Base-by-base conservation (phyloP, 2,329 filamentous ascomycete genomes). In the Arthrobotrys musiformis region DNA sequence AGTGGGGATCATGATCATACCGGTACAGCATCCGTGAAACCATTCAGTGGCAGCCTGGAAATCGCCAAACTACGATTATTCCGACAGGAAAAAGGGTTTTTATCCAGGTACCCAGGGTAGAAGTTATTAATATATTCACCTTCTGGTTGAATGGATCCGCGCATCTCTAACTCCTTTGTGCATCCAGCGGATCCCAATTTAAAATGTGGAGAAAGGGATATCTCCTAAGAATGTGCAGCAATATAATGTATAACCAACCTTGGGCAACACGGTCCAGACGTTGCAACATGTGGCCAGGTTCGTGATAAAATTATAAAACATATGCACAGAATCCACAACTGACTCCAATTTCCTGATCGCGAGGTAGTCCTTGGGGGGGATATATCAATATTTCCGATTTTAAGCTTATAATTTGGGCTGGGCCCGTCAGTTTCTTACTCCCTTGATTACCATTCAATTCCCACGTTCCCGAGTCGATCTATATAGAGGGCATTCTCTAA, bases 181-280 rank as follows among this genome's bases (percentile, higher is more conserved):
- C 22, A 24, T 11, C 17, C 46, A n/a, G 50, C 30, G 50, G 50
- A 56, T 56, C 61, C 22, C 13, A 69, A 44, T 69, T 61, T 69
- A 69, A 69, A 69, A 17, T 69, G 64, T 69, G 64, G 64, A 35
- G 64, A 48, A 61, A 61, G 50, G 63, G 50, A 56, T 56, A 24
- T 17, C 24, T 22, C n/a, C 17, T 42, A 42, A 42, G 40, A 61
- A 60, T 61, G 52, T 30, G 28, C 28, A 56, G 37, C 22, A 33
- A 60, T 56, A 54, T 9, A 33, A 7, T 9, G 8, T 35, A 35
- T 19, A 8, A 50, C 2, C 24, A 5, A 8, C 42, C 30, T 33
- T 30, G 7, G 19, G 35, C 50, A 56, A 56, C 48, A 13, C 26
- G 26, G 13, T 17, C 48, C 13, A 17, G 48, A 52, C 15, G 48